phyloP scores from a whole-genome alignment of 805 yeast species.

The Diddensiella santjacobensis region DNA sequence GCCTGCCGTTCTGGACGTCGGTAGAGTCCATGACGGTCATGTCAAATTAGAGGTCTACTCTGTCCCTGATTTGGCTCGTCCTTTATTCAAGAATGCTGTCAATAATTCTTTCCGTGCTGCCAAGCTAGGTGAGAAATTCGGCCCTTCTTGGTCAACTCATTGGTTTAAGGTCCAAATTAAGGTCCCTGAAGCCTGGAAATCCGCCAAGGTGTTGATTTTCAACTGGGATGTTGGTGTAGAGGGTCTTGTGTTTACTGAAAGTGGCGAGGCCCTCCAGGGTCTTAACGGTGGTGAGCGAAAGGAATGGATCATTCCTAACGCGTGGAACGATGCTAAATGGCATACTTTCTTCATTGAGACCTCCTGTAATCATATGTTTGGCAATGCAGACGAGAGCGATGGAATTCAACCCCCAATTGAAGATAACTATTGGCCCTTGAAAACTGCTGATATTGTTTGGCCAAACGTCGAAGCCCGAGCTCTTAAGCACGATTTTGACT shows the following conservation, averaged over 20 bases:
- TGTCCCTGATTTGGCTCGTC: conserved; percentile 65
- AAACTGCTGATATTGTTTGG: conserved; percentile 69
- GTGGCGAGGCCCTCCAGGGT: conserved; percentile 74
- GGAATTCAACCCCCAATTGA: conserved; percentile 57
- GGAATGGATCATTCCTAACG: conserved; percentile 62
- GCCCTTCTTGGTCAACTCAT: conserved; percentile 94
- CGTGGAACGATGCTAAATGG: conserved; percentile 46
- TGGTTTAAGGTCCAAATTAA: conserved; percentile 73
- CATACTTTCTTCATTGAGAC: conserved; percentile 79
- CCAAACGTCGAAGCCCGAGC: conserved; percentile 83
- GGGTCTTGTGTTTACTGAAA: conserved; percentile 67
- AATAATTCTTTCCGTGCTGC: conserved; percentile 32
- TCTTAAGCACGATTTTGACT: conserved; percentile 74
- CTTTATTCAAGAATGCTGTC: conserved; percentile 55
- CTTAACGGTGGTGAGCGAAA: conserved; percentile 81
- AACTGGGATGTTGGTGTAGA: conserved; percentile 88
- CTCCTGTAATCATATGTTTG: conserved; percentile 96
- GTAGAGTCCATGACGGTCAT: conserved; percentile 47
- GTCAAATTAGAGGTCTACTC: conserved; percentile 61
- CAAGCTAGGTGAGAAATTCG: conserved; percentile 64
- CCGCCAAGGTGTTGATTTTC: conserved; percentile 47
- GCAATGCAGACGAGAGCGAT: conserved; percentile 49
- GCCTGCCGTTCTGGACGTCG: conserved; percentile 71
- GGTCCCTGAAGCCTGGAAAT: conserved; percentile 52
- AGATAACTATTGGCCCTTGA: conserved; percentile 63